Percentiles rank a stretch among this genome's conserved stretches.
phyloP scores from a whole-genome alignment of 2,329 filamentous ascomycete genomes.

The Dryadomyces quercus-mongolicae region DNA sequence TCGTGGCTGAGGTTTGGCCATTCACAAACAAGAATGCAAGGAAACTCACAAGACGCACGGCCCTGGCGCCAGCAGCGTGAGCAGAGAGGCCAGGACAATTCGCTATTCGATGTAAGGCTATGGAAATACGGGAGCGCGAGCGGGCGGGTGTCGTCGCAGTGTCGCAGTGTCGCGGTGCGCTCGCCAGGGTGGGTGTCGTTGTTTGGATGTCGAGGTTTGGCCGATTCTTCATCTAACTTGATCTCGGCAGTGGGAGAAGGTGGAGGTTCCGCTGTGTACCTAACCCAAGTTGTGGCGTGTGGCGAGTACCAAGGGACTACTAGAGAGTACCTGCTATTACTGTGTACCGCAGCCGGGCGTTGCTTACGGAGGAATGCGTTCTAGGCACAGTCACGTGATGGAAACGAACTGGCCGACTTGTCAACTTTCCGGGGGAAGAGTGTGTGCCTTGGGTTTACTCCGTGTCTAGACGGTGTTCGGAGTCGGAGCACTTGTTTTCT shows the following conservation, averaged over 20 bases:
- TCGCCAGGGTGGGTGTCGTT: neutral
- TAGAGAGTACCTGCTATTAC: too few species aligned
- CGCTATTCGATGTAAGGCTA: neutral
- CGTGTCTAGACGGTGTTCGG: too few species aligned
- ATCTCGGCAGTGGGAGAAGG: constrained; percentile 9
- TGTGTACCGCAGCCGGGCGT: too few species aligned
- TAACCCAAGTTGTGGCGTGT: constrained; percentile 7
- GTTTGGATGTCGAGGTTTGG: constrained; percentile 6
- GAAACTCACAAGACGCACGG: constrained; percentile 3
- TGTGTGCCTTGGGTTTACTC: too few species aligned
- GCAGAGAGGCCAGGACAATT: neutral
- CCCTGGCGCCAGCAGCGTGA: neutral
- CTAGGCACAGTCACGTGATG: neutral
- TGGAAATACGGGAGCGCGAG: neutral
- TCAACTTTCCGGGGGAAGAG: too few species aligned
- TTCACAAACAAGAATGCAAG: neutral
- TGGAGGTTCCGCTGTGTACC: constrained; percentile 13
- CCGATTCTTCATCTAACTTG: constrained; percentile 8
- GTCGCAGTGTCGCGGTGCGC: neutral
- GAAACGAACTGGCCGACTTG: too few species aligned
- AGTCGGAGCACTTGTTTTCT: too few species aligned
- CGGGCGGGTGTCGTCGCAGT: neutral
- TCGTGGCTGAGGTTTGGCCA: neutral
- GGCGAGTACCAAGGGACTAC: constrained; percentile 11
- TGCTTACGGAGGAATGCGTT: neutral